These are phyloP conservation scores for Penicillium crustosum DNA, from an alignment of 2,329 filamentous ascomycete genomes.

Conservation along the genomic window DNA sequence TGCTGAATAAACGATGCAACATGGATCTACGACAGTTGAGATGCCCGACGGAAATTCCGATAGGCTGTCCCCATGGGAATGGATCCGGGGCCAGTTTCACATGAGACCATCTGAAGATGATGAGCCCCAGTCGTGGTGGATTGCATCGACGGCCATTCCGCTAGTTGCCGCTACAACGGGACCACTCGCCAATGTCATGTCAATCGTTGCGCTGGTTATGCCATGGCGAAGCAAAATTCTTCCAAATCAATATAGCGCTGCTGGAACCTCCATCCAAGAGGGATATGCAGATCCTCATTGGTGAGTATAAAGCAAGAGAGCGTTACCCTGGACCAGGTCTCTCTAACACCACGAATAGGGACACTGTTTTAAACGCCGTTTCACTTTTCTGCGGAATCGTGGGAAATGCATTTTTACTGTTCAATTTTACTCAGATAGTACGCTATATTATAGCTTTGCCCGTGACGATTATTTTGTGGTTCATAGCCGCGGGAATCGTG, in stretches of 20 bases:
- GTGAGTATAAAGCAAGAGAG: slow-evolving; percentile 42
- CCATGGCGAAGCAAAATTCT: slow-evolving; percentile 65
- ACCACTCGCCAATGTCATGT: slow-evolving; percentile 83
- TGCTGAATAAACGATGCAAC: slow-evolving; percentile 17
- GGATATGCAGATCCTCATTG: slow-evolving; percentile 69
- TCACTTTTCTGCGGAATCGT: slow-evolving; percentile 74
- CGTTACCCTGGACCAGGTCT: background rate
- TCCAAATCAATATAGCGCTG: slow-evolving; percentile 48
- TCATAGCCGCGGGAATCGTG: slow-evolving; percentile 59
- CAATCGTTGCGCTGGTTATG: slow-evolving; percentile 79
- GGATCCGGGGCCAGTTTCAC: slow-evolving; percentile 28
- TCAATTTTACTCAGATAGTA: slow-evolving; percentile 81
- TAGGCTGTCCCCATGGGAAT: slow-evolving; percentile 17
- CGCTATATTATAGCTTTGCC: slow-evolving; percentile 81
- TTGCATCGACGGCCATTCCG: slow-evolving; percentile 59
- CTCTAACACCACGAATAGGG: slow-evolving; percentile 47
- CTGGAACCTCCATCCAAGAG: slow-evolving; percentile 50
- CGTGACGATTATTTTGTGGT: slow-evolving; percentile 79
- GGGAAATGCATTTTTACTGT: slow-evolving; percentile 77
- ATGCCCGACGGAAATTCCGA: slow-evolving; percentile 1
- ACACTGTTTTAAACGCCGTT: slow-evolving; percentile 71
- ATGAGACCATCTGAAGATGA: slow-evolving; percentile 45
- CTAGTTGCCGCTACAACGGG: slow-evolving; percentile 82
- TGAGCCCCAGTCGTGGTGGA: slow-evolving; percentile 50
- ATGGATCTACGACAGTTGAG: slow-evolving; percentile 13